Evolutionary conservation across 805 yeast genomes (phyloP).

Genomic region (Kodamaea neixiangensis): DNA sequence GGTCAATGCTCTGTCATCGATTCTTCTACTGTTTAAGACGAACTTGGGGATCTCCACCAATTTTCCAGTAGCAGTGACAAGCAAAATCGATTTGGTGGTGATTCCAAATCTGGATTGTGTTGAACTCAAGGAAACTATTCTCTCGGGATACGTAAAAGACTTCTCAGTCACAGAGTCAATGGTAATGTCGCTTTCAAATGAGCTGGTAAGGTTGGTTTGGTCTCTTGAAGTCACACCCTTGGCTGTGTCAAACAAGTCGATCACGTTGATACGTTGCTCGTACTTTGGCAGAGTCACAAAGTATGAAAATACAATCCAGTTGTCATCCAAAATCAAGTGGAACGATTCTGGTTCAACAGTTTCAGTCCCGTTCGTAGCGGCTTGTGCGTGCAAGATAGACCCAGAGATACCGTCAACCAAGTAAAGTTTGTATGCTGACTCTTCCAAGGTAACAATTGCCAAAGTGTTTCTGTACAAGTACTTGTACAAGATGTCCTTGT

Average conservation of each 20-base stretch:
- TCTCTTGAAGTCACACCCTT: slow-evolving; percentile 45
- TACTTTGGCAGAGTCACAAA: slow-evolving; percentile 49
- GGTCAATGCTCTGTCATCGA: slow-evolving; percentile 53
- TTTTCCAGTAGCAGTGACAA: slow-evolving; percentile 60
- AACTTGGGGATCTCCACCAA: slow-evolving; percentile 70
- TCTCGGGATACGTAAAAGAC: slow-evolving; percentile 64
- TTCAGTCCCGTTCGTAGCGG: slow-evolving; percentile 31
- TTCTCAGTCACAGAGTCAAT: slow-evolving; percentile 53
- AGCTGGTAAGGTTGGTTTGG: slow-evolving; percentile 21
- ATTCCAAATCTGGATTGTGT: slow-evolving; percentile 45
- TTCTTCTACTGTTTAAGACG: slow-evolving; percentile 68
- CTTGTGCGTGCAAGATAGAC: slow-evolving; percentile 42
- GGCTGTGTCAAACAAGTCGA: slow-evolving; percentile 76
- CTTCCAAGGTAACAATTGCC: slow-evolving; percentile 44
- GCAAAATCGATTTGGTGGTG: slow-evolving; percentile 63
- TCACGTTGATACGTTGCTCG: slow-evolving; percentile 59
- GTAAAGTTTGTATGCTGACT: slow-evolving; percentile 33
- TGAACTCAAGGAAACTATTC: slow-evolving; percentile 52
- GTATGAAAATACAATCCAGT: slow-evolving; percentile 77
- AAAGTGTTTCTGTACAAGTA: slow-evolving; percentile 73
- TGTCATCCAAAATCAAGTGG: slow-evolving; percentile 68
- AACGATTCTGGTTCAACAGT: slow-evolving; percentile 44
- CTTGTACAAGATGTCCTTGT: slow-evolving; percentile 78
- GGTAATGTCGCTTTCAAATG: slow-evolving; percentile 33
- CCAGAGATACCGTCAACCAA: slow-evolving; percentile 75